A percentile compares a stretch with the other conserved stretches of the same genome.
Evolutionary conservation across 495 filamentous ascomycete species (phyloP).

Genomic region (Neurospora discreta): DNA sequence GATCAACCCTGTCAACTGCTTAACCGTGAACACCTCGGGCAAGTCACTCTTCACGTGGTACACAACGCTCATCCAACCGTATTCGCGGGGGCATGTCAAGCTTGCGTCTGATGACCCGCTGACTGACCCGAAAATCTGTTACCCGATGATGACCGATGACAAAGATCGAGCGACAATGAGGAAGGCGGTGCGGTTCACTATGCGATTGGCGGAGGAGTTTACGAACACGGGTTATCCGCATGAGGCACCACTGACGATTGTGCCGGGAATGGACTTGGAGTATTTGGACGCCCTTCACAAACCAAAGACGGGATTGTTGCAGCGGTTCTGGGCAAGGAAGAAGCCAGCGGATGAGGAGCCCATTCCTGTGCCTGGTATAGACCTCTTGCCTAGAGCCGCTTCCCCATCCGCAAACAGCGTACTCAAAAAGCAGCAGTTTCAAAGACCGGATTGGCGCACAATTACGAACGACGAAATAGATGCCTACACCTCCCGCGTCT

Average conservation of each 20-base stretch:
- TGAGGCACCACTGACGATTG: conserved; percentile 6
- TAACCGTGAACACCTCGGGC: not conserved
- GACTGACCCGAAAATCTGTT: conserved; percentile 13
- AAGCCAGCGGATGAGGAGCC: not conserved
- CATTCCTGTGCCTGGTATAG: not conserved
- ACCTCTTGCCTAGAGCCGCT: not conserved
- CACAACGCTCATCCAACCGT: conserved; percentile 22
- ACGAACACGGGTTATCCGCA: conserved; percentile 8
- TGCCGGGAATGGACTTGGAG: conserved; percentile 11
- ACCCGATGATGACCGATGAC: conserved; percentile 14
- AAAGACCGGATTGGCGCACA: conserved; percentile 6
- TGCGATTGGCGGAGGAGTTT: conserved; percentile 17
- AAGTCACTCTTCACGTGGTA: conserved; percentile 9
- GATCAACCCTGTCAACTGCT: conserved; percentile 9
- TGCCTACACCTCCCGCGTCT: conserved; percentile 7
- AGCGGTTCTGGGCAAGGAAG: not conserved
- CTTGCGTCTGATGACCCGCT: conserved; percentile 24
- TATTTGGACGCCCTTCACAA: conserved; percentile 5
- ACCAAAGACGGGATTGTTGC: not conserved
- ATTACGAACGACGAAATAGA: conserved; percentile 20
- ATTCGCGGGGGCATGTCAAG: conserved; percentile 23
- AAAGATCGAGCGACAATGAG: conserved; percentile 8
- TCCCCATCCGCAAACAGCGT: not conserved
- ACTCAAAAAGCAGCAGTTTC: not conserved
- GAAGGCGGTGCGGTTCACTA: conserved; percentile 14